Percentiles rank a stretch among this genome's conserved stretches.
Conservation (phyloP, 2,329 filamentous ascomycete genomes). For the Talaromyces sp. region DNA sequence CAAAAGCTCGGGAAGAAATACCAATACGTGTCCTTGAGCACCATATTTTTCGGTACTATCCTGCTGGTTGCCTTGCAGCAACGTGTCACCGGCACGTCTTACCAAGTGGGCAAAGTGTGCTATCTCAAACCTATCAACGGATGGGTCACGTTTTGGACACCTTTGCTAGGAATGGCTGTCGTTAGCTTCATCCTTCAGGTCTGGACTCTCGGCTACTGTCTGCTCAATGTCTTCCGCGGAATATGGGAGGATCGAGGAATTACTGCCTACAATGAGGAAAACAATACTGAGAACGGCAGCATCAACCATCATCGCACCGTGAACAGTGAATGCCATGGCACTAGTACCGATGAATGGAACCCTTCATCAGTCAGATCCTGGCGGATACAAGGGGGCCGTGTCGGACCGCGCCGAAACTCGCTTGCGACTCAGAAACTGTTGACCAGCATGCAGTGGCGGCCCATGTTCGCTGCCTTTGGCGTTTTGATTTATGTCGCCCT, state of each 20-base stretch:
- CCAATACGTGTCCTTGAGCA: neutral
- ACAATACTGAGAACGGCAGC: neutral
- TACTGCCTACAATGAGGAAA: neutral
- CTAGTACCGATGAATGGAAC: neutral
- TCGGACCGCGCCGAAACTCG: neutral
- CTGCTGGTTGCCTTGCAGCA: neutral
- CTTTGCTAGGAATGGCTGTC: neutral
- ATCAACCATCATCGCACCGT: neutral
- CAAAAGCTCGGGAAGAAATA: neutral
- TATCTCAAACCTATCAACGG: neutral
- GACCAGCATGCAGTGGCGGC: neutral
- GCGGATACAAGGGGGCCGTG: neutral
- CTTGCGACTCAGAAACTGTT: neutral
- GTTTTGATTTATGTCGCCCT: neutral
- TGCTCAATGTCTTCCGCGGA: neutral
- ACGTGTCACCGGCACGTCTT: neutral
- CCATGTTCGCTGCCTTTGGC: neutral
- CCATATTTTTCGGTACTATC: neutral
- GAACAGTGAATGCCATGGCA: neutral
- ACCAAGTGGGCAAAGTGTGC: neutral
- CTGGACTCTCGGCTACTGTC: neutral
- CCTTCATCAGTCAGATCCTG: neutral
- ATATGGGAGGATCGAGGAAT: neutral
- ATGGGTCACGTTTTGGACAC: neutral
- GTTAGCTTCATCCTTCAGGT: neutral